These are phyloP conservation scores for Hevea brasiliensis DNA, from an alignment of 345 rosid genomes.

Conservation along the genomic window DNA sequence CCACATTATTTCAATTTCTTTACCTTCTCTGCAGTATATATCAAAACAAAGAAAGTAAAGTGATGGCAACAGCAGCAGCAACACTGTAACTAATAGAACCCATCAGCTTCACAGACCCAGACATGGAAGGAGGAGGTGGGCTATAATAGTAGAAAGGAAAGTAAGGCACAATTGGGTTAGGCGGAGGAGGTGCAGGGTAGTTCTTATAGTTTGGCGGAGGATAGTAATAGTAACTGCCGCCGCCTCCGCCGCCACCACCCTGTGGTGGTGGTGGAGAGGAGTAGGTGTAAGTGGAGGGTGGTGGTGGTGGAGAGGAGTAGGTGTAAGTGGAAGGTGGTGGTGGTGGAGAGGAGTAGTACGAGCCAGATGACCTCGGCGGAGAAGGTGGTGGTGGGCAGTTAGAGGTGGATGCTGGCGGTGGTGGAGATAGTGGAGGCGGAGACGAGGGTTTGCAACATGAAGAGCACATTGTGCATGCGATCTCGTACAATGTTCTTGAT, in stretches of 20 bases:
- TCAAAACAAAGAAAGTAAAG: conserved; percentile 29
- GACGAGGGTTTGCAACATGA: conserved; percentile 48
- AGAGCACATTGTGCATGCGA: conserved; percentile 88
- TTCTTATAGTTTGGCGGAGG: conserved; percentile 55
- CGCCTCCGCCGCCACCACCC: conserved; percentile 49
- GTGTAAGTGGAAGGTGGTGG: conserved; percentile 54
- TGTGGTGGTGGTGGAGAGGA: conserved; percentile 55
- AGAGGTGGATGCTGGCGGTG: conserved; percentile 38
- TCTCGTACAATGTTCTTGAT: conserved; percentile 34
- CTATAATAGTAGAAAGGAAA: conserved; percentile 78
- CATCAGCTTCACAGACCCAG: conserved; percentile 11
- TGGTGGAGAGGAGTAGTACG: conserved; percentile 62
- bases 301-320: conserved; percentile 57
- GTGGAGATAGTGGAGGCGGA: conserved; percentile 34
- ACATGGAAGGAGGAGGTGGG: conserved; percentile 54
- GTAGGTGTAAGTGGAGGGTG: conserved; percentile 51
- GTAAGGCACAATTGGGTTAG: conserved; percentile 98
- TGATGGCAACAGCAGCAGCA: conserved; percentile 8
- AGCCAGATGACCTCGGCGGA: conserved; percentile 43
- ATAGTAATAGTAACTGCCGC: conserved; percentile 41
- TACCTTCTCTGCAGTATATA: neutral
- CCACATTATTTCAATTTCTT: conserved; percentile 33
- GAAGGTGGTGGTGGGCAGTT: conserved; percentile 70
- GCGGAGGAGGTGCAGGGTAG: conserved; percentile 74
- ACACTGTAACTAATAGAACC: neutral